Evolutionary conservation across 2,329 filamentous ascomycete genomes (phyloP), one percentile per base, ranked within the genome.

Genomic region (Neonectria sp.): DNA sequence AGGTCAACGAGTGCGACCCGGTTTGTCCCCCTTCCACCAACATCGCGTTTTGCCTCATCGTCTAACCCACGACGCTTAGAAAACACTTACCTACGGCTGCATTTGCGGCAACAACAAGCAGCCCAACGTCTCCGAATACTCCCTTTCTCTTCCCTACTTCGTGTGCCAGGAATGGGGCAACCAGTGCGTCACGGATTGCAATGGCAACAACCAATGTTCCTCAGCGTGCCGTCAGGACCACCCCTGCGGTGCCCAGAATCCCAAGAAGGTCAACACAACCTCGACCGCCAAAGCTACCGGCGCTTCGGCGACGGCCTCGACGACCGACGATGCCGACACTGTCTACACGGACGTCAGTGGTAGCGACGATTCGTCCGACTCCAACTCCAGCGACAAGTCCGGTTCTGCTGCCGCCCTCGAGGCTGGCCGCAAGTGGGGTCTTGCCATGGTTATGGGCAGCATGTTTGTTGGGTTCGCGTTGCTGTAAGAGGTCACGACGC

Each of bases 71-170:
- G 31, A 65, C 29, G 25, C 31, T 27, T 61, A 91, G 89, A 76
- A 85, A 58, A 82, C 84, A 24, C 86, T 95, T 56, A 86, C 83
- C n/a, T 95, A 92, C 82, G 84, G 86, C 70, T 96, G 93, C 80
- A 84, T 94, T 73, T 96, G 93, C 84, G 85, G 86, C 69, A 86
- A 92, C 77, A 88, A 89, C 78, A 79, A 86, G 68, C 82, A 87
- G 59, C 93, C 93, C 72, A 95, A 95, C 82, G 82, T 93, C 55
- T 89, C 91, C 76, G 87, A 95, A 81, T 96, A 92, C 86, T 91
- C 91, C 24, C 86, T 94, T 73, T 95, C 93, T 1, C 85, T 96
- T 29, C 93, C 93, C 37, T 95, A 90, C 86, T 93, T 91, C 82
- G 86, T 90, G 74, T 96, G 93, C 87, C 86, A 86, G 53, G 86